Evolutionary conservation across 192 early-diverging fungal species (phyloP).

Genomic region (Coemansia sp.): DNA sequence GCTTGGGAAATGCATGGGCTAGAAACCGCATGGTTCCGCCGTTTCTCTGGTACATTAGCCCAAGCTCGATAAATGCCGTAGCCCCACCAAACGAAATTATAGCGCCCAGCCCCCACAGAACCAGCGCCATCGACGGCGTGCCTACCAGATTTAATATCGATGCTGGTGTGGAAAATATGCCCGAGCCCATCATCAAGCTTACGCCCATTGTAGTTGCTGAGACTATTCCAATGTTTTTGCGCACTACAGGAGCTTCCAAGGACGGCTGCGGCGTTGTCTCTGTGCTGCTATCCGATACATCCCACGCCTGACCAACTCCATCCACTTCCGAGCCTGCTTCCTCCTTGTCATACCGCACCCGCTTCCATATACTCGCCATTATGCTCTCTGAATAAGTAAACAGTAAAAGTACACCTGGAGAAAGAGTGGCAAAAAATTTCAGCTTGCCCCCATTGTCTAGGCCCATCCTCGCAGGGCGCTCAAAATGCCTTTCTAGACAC

Average conservation of each 20-base stretch:
- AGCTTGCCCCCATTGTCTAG: conserved; percentile 4
- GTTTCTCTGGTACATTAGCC: conserved; percentile 76
- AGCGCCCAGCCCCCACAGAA: conserved; percentile 75
- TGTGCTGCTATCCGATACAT: not conserved
- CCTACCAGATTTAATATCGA: conserved; percentile 63
- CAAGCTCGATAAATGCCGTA: conserved; percentile 87
- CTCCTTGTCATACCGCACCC: conserved; percentile 10
- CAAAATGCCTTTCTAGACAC: no score
- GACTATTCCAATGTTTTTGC: conserved; percentile 50
- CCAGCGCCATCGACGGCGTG: conserved; percentile 65
- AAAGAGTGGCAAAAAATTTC: no score
- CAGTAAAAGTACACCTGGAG: no score
- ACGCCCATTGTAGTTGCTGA: conserved; percentile 70
- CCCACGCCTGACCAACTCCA: conserved; percentile 1
- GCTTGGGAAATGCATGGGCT: conserved; percentile 60
- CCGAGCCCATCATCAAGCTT: conserved; percentile 76
- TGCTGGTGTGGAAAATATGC: conserved; percentile 79
- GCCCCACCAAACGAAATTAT: conserved; percentile 78
- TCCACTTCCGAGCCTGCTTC: not conserved
- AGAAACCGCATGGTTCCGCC: conserved; percentile 91
- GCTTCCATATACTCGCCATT: conserved; percentile 16
- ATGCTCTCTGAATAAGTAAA: not conserved
- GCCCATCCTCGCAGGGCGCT: no score
- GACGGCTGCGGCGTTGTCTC: not conserved
- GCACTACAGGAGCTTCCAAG: not conserved